Evolutionary conservation across 805 yeast genomes (phyloP).

Genomic region (Yamadazyma insecticola): DNA sequence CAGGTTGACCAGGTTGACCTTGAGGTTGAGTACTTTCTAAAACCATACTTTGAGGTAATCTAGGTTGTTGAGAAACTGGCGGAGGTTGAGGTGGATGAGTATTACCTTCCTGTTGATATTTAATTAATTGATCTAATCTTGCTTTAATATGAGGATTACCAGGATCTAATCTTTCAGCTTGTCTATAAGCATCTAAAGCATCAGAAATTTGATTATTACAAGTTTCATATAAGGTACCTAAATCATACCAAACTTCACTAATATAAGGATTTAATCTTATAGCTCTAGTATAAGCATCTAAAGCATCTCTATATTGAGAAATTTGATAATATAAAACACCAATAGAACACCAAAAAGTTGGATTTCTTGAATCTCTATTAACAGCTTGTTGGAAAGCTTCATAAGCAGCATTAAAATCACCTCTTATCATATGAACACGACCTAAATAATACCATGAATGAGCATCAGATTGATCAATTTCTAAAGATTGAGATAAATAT

Average conservation of each 20-base stretch:
- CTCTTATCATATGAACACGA: conserved; percentile 93
- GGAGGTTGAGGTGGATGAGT: conserved; percentile 62
- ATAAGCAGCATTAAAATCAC: conserved; percentile 92
- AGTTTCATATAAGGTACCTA: conserved; percentile 94
- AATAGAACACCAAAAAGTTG: conserved; percentile 95
- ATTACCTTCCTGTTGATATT: conserved; percentile 66
- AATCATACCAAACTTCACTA: conserved; percentile 97
- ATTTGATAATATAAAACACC: conserved; percentile 97
- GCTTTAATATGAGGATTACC: conserved; percentile 92
- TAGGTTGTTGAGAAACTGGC: conserved; percentile 59
- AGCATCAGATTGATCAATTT: conserved; percentile 86
- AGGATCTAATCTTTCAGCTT: conserved; percentile 94
- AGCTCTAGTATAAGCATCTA: conserved; percentile 96
- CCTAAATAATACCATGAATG: conserved; percentile 97
- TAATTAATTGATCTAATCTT: conserved; percentile 78
- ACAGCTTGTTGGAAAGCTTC: conserved; percentile 99
- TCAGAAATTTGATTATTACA: conserved; percentile 94
- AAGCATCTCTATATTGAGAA: conserved; percentile 91
- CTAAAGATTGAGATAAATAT: conserved; percentile 80
- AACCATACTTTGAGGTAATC: conserved; percentile 61
- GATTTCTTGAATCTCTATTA: conserved; percentile 92
- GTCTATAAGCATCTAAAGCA: conserved; percentile 94
- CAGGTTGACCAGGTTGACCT: conserved; percentile 13
- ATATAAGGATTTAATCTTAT: conserved; percentile 93
- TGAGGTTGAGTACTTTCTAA: conserved; percentile 40